Evolutionary conservation across 1,284 basidiomycete genomes (phyloP).

Genomic region (Sanguinoderma infundibulare): DNA sequence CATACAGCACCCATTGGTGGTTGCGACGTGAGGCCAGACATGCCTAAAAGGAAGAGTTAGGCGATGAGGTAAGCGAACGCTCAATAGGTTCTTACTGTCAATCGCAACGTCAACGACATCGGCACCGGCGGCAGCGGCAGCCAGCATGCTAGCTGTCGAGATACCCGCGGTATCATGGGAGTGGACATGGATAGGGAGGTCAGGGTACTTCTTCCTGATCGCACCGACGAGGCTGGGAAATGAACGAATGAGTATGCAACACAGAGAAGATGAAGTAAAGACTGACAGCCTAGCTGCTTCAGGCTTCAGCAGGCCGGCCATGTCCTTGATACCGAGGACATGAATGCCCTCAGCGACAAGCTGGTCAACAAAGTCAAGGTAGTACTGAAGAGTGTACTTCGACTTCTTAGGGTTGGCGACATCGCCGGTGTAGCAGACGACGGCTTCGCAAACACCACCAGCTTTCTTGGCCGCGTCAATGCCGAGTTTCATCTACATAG

Average conservation of each 20-base stretch:
- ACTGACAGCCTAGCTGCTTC: conserved; percentile 86
- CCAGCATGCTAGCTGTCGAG: conserved; percentile 95
- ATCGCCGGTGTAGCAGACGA: conserved; percentile 99
- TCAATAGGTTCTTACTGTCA: conserved; percentile 69
- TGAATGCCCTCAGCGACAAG: conserved; percentile 97
- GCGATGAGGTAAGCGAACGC: not conserved
- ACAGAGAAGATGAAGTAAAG: no score
- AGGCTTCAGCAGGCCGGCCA: conserved; percentile 98
- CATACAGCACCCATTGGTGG: conserved; percentile 98
- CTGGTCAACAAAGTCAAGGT: conserved; percentile 94
- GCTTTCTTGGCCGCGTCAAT: conserved; percentile 99
- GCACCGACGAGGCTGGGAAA: conserved; percentile 81
- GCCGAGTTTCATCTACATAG: conserved; percentile 84
- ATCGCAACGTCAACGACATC: conserved; percentile 99
- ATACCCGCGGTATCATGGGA: conserved; percentile 99
- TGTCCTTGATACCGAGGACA: conserved; percentile 98
- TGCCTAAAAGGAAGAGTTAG: conserved; percentile 55
- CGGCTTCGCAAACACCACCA: conserved; percentile 96
- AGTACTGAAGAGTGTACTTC: conserved; percentile 99
- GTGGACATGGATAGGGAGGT: conserved; percentile 99
- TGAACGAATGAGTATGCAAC: not conserved
- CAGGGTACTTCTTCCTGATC: conserved; percentile 95
- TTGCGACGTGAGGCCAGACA: conserved; percentile 98
- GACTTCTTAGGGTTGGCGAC: conserved; percentile 94
- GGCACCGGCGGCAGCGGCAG: conserved; percentile 93